phyloP scores from a whole-genome alignment of 2,329 filamentous ascomycete species.

The Arthrocladium fulminans region DNA sequence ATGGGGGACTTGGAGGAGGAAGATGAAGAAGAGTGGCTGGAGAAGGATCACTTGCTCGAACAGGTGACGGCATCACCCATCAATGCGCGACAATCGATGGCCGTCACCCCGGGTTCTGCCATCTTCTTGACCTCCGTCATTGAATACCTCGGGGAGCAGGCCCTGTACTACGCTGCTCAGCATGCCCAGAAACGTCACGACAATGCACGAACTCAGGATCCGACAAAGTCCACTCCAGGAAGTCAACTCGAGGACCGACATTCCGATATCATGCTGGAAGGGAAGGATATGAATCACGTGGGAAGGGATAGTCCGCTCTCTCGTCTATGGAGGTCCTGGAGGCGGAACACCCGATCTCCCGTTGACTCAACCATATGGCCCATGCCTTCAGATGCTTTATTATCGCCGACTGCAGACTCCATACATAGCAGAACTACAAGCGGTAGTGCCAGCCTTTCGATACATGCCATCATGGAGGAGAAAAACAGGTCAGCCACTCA shows the following conservation, averaged over 20 bases:
- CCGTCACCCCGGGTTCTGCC: conserved; percentile 80
- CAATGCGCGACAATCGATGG: conserved; percentile 38
- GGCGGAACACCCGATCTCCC: conserved; percentile 51
- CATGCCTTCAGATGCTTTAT: conserved; percentile 29
- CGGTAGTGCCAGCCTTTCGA: conserved; percentile 25
- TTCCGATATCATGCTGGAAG: conserved; percentile 68
- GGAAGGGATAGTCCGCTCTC: conserved; percentile 83
- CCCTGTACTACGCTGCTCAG: conserved; percentile 76
- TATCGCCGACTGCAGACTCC: conserved; percentile 13
- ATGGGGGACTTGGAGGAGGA: conserved; percentile 96
- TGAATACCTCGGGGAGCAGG: conserved; percentile 88
- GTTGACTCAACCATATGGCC: conserved; percentile 47
- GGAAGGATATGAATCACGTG: conserved; percentile 85
- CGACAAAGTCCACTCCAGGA: conserved; percentile 16
- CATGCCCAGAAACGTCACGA: conserved; percentile 65
- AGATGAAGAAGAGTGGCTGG: conserved; percentile 82
- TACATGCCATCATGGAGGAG: conserved; percentile 22
- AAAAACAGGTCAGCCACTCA: conserved; percentile 28
- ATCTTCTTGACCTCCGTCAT: conserved; percentile 94
- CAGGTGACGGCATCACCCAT: conserved; percentile 38
- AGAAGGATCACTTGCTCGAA: conserved; percentile 61
- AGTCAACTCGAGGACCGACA: conserved; percentile 44
- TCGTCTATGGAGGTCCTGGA: conserved; percentile 88
- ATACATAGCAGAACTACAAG: conserved; percentile 25
- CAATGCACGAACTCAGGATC: conserved; percentile 22